These are phyloP conservation scores for Chalaropsis ovoidea DNA, from an alignment of 2,329 filamentous ascomycete genomes.

Conservation along the genomic window DNA sequence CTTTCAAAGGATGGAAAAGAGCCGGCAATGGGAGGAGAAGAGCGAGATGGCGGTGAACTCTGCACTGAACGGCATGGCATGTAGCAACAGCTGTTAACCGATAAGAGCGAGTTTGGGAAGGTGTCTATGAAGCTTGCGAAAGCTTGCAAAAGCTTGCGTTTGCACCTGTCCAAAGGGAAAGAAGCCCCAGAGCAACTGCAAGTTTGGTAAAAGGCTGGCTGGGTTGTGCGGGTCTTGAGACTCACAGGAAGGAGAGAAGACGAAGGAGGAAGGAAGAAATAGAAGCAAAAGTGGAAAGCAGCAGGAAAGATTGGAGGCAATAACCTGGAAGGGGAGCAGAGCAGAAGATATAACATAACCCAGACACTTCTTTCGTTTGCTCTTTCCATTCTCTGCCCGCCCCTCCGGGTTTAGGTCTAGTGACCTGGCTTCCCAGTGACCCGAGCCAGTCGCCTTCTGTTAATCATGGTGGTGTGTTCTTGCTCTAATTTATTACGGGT, in stretches of 20 bases:
- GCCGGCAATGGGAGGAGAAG: neutral
- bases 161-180: neutral
- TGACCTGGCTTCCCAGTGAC: neutral
- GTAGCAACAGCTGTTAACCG: neutral
- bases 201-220: neutral
- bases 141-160: neutral
- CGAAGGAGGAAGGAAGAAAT: neutral
- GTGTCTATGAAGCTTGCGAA: neutral
- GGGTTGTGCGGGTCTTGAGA: neutral
- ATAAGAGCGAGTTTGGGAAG: neutral
- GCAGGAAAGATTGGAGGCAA: neutral
- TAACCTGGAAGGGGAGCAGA: neutral
- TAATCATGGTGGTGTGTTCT: neutral
- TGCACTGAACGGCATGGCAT: neutral
- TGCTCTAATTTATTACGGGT: neutral
- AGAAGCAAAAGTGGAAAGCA: neutral
- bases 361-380: neutral
- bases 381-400: neutral
- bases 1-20: constrained; percentile 1
- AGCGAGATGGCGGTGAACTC: constrained; percentile 12
- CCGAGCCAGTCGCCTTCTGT: neutral
- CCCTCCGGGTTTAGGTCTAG: neutral
- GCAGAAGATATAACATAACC: neutral
- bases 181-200: neutral
- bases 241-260: neutral